Percentiles rank a stretch among this genome's conserved stretches.
Conservation (phyloP, 495 filamentous ascomycete genomes). For the Penicillium waksmanii region DNA sequence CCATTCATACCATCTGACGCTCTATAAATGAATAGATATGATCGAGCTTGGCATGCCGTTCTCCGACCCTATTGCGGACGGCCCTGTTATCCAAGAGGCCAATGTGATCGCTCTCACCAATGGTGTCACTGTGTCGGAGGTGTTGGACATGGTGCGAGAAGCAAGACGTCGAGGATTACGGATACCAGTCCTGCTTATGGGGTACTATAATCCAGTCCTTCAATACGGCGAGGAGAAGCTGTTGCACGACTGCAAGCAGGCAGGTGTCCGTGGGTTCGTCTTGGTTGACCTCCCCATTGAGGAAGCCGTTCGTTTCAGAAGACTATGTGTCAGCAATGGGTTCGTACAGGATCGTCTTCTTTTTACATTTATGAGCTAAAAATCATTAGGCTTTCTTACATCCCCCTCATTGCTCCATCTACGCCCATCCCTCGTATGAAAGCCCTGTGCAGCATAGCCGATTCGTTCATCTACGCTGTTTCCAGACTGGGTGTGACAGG, state of each 20-base stretch:
- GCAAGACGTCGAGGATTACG: slow-evolving; percentile 74
- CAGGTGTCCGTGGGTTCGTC: slow-evolving; percentile 93
- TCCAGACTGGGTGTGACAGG: slow-evolving; percentile 96
- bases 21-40: slow-evolving; percentile 34
- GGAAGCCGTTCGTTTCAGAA: slow-evolving; percentile 87
- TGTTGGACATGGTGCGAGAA: slow-evolving; percentile 75
- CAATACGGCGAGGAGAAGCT: slow-evolving; percentile 89
- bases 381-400: slow-evolving; percentile 74
- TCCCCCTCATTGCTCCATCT: slow-evolving; percentile 90
- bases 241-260: slow-evolving; percentile 77
- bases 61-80: slow-evolving; percentile 94
- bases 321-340: slow-evolving; percentile 74
- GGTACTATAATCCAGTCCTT: slow-evolving; percentile 93
- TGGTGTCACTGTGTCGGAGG: slow-evolving; percentile 76
- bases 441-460: slow-evolving; percentile 90
- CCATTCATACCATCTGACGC: too few species aligned
- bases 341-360: slow-evolving; percentile 38
- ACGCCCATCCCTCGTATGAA: slow-evolving; percentile 89
- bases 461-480: slow-evolving; percentile 97
- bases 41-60: slow-evolving; percentile 75
- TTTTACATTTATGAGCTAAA: background rate
- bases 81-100: slow-evolving; percentile 85
- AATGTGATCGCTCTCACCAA: slow-evolving; percentile 85
- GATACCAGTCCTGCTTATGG: slow-evolving; percentile 88
- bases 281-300: slow-evolving; percentile 93